Evolutionary conservation across 2,329 filamentous ascomycete genomes (phyloP).

Genomic region (Chrysoporthe puriensis): DNA sequence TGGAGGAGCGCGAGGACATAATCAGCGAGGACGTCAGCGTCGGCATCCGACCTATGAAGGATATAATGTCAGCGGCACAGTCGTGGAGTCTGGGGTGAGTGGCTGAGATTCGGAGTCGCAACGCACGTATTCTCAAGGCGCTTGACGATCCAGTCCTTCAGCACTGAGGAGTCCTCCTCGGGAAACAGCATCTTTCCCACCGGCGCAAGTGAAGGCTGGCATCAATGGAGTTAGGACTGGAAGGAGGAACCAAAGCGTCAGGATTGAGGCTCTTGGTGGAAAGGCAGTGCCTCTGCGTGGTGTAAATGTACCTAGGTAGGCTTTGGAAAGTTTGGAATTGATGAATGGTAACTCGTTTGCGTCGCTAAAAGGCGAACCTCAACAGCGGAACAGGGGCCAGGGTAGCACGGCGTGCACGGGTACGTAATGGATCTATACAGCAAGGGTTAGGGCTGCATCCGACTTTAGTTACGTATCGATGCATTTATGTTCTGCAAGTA

Average conservation of each 20-base stretch:
- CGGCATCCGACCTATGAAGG: constrained; percentile 69
- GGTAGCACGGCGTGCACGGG: background rate
- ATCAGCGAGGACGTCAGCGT: constrained; percentile 80
- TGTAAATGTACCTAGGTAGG: background rate
- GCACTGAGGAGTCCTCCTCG: constrained; percentile 62
- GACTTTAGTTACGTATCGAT: background rate
- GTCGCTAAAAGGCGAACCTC: background rate
- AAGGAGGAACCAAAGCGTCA: background rate
- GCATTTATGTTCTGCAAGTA: too few species aligned
- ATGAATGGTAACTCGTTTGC: background rate
- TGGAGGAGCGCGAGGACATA: constrained; percentile 80
- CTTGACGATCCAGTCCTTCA: constrained; percentile 80
- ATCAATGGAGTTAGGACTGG: background rate
- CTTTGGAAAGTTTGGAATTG: background rate
- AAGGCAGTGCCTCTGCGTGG: background rate
- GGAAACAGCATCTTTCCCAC: constrained; percentile 60
- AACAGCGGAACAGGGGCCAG: background rate
- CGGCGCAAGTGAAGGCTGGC: constrained; percentile 3
- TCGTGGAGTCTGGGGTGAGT: background rate
- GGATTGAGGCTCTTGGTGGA: background rate
- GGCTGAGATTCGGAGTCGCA: constrained; percentile 18
- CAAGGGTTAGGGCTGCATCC: background rate
- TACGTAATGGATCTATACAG: background rate
- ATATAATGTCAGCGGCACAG: constrained; percentile 13
- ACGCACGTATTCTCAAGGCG: constrained; percentile 75